These are phyloP conservation scores for Periconia sp. DNA, from an alignment of 2,329 filamentous ascomycete species.

Conservation along the genomic window DNA sequence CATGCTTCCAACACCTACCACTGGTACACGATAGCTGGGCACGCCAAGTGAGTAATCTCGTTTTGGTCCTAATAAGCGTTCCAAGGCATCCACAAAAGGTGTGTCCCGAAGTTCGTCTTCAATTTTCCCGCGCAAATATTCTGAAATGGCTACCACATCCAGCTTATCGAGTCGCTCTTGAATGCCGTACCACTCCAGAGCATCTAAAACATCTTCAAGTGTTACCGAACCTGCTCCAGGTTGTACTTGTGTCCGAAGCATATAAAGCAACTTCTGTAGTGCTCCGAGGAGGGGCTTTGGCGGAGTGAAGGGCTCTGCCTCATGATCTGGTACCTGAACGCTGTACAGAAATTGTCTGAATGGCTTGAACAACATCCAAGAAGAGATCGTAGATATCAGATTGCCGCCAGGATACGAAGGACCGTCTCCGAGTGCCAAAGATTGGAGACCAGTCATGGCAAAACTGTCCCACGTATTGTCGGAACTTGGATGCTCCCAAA, in stretches of 20 bases:
- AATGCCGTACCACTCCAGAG: constrained; percentile 50
- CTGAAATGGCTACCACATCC: constrained; percentile 63
- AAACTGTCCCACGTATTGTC: constrained; percentile 64
- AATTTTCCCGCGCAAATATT: constrained; percentile 57
- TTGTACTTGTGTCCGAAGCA: constrained; percentile 52
- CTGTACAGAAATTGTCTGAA: constrained; percentile 63
- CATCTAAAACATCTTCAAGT: constrained; percentile 43
- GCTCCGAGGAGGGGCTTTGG: constrained; percentile 59
- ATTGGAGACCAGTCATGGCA: constrained; percentile 63
- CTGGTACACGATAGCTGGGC: constrained; percentile 43
- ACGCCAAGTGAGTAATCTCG: constrained; percentile 39
- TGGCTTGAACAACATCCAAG: constrained; percentile 65
- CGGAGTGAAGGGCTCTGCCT: constrained; percentile 51
- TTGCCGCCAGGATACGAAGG: constrained; percentile 42
- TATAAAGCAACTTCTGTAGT: constrained; percentile 59
- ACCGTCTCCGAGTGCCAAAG: constrained; percentile 45
- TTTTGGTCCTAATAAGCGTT: constrained; percentile 55
- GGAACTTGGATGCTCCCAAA: constrained; percentile 65
- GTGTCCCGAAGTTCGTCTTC: constrained; percentile 60
- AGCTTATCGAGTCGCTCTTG: constrained; percentile 47
- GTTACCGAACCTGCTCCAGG: constrained; percentile 41
- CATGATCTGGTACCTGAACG: constrained; percentile 54
- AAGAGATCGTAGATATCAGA: constrained; percentile 61
- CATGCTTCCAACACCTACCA: constrained; percentile 44
- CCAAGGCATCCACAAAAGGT: constrained; percentile 46